A percentile compares a stretch with the other conserved stretches of the same genome.
Conservation (phyloP, 108 stramenopile species). For the Seminavis robusta region DNA sequence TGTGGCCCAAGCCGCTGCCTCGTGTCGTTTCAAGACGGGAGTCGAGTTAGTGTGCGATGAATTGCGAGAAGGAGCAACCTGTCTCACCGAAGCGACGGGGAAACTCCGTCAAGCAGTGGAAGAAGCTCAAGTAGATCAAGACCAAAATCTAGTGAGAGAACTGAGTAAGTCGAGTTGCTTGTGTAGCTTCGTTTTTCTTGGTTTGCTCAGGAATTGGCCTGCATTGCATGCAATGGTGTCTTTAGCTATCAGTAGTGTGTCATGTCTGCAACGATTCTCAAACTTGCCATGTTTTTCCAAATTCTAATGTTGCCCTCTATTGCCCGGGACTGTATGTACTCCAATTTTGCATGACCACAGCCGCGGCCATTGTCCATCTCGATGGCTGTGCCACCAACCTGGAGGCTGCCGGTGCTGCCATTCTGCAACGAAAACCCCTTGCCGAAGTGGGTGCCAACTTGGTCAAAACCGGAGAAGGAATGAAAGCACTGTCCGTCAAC, state of each 20-base stretch:
- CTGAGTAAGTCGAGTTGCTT: constrained; percentile 12
- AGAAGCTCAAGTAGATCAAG: constrained; percentile 49
- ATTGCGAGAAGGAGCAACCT: constrained; percentile 72
- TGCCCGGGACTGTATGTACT: too few relatives aligned
- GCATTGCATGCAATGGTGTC: too few relatives aligned
- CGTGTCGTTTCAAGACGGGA: constrained; percentile 75
- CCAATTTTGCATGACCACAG: too few relatives aligned
- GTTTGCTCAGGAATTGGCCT: too few relatives aligned
- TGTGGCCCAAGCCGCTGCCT: constrained; percentile 80
- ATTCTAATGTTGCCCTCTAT: too few relatives aligned
- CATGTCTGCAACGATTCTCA: too few relatives aligned
- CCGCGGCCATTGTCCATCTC: constrained; percentile 6
- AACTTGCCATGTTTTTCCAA: too few relatives aligned
- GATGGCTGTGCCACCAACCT: constrained; percentile 11
- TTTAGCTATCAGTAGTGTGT: too few relatives aligned
- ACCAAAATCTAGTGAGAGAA: constrained; percentile 18
- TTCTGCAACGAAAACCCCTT: constrained; percentile 36
- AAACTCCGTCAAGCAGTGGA: constrained; percentile 41
- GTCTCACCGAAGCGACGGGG: constrained; percentile 43
- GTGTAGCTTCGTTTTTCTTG: too few relatives aligned
- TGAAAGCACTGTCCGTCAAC: constrained; percentile 19
- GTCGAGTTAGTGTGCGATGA: constrained; percentile 72
- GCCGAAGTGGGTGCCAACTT: constrained; percentile 42
- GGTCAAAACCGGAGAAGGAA: constrained; percentile 26
- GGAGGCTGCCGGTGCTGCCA: constrained; percentile 52